Base-by-base conservation (phyloP, 2,329 filamentous ascomycete genomes). In the Trichoderma guizhouense region DNA sequence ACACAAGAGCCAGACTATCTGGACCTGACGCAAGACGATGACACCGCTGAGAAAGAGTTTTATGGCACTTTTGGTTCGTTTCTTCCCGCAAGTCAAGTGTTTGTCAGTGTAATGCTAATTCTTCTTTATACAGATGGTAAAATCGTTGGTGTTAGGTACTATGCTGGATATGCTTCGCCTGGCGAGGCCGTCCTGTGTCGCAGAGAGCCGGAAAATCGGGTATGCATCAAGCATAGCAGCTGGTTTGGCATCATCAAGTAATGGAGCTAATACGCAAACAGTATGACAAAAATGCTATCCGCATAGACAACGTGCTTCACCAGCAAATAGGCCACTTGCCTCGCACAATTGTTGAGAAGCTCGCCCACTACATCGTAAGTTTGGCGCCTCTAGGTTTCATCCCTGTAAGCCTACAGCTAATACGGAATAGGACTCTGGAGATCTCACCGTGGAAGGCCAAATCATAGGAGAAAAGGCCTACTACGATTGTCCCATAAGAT, bases 251-350 rank as follows among this genome's bases (percentile, higher is more conserved):
- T n/a, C 43, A 5, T 18, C 26, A 18, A 34, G 5, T 15, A 2
- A 47, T 12, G 32, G 15, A 15, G 6, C 55, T 64, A 55, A 51
- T 15, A 2, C 18, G 12, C 21, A 15, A 24, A n/a, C 67, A 84
- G 75, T 93, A 92, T 77, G 93, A 96, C 78, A 74, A 75, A 7
- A 96, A 96, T 81, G 93, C 93, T 0, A 93, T 97, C 71, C 88
- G 89, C 6, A 88, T 97, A 1, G 86, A 92, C 76, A 97, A 96
- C 79, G 92, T 95, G 15, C 87, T 92, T 77, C 87, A 89, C 18
- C 79, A 81, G 8, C 93, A 97, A 77, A 93, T 97, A 76, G 94
- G 94, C 1, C 93, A 97, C 80, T 84, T 97, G 53, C 91, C 92
- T 7, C 85, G 89, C 14, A 84, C 82, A 1, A 78, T 93, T 26